phyloP scores from a whole-genome alignment of 352 stramenopile genomes.

The Globisporangium ultimum region DNA sequence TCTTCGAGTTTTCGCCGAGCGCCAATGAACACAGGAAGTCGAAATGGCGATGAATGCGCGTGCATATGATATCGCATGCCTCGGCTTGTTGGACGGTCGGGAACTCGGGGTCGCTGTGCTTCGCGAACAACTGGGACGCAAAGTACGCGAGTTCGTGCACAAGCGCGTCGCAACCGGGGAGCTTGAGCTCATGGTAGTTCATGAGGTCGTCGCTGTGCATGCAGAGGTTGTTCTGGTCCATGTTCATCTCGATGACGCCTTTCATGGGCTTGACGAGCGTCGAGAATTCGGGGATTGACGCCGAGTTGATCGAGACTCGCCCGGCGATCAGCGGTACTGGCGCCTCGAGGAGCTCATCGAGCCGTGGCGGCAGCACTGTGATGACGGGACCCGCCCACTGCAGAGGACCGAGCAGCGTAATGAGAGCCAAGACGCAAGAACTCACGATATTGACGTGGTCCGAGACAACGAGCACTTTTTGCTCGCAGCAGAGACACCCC shows the following conservation, averaged over 20 bases:
- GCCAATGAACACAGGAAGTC: slow-evolving; percentile 55
- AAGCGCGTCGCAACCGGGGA: slow-evolving; percentile 67
- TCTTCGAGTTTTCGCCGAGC: slow-evolving; percentile 19
- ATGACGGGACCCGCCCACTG: slow-evolving; percentile 79
- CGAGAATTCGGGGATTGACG: slow-evolving; percentile 42
- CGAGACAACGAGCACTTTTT: slow-evolving; percentile 74
- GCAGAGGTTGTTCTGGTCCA: slow-evolving; percentile 71
- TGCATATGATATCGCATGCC: slow-evolving; percentile 66
- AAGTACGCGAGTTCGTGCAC: slow-evolving; percentile 62
- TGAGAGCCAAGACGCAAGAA: slow-evolving; percentile 69
- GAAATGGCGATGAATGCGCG: slow-evolving; percentile 58
- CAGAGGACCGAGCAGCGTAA: slow-evolving; percentile 59
- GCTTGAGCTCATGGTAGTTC: slow-evolving; percentile 73
- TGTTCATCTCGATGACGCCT: slow-evolving; percentile 79
- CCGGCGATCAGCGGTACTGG: slow-evolving; percentile 76
- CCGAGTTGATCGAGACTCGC: slow-evolving; percentile 58
- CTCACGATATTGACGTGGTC: slow-evolving; percentile 76
- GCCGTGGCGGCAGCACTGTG: slow-evolving; percentile 59
- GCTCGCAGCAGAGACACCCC: slow-evolving; percentile 70
- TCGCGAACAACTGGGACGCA: slow-evolving; percentile 55
- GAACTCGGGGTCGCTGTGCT: slow-evolving; percentile 48
- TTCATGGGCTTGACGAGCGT: slow-evolving; percentile 56
- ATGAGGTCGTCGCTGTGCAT: slow-evolving; percentile 79
- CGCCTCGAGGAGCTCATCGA: slow-evolving; percentile 72
- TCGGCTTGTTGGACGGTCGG: slow-evolving; percentile 67